Conservation (phyloP, 495 filamentous ascomycete genomes). For the Podospora pseudoanserina region DNA sequence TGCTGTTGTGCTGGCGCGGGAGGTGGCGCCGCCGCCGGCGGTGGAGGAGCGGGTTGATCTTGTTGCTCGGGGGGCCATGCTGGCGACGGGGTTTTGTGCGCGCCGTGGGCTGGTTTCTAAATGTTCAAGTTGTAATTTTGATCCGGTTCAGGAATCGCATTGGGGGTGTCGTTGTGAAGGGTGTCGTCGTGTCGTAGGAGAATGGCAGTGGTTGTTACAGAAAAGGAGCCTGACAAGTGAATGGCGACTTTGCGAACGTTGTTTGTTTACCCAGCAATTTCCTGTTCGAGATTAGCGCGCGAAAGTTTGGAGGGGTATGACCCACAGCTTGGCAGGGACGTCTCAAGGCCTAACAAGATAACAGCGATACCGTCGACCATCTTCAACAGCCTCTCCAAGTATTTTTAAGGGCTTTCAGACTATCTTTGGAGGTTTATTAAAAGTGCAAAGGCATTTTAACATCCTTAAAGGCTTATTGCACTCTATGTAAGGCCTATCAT, state of each 20-base stretch:
- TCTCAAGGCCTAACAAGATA: too few species aligned
- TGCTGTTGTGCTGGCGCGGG: constrained; percentile 31
- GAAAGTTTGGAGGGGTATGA: constrained; percentile 17
- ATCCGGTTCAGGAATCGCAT: background rate
- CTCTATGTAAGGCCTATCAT: too few species aligned
- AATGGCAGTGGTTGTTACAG: background rate
- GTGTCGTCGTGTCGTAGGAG: background rate
- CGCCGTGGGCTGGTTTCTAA: constrained; percentile 2
- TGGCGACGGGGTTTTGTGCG: constrained; percentile 2
- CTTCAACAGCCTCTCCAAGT: too few species aligned
- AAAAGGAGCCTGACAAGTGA: background rate
- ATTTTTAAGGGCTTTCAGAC: too few species aligned
- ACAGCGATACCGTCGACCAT: too few species aligned
- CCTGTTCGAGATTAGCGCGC: constrained; percentile 25
- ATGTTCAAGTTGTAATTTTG: background rate
- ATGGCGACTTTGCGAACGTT: constrained; percentile 11
- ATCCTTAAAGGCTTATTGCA: too few species aligned
- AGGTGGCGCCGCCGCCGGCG: constrained; percentile 28
- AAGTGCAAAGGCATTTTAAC: too few species aligned
- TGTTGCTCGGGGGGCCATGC: constrained; percentile 34
- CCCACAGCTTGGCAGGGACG: background rate
- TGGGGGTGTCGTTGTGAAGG: background rate
- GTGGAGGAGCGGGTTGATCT: constrained; percentile 50
- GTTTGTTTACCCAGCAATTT: constrained; percentile 26
- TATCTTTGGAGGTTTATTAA: too few species aligned